phyloP scores from a whole-genome alignment of 106 monocot species.

The Allium sativum region DNA sequence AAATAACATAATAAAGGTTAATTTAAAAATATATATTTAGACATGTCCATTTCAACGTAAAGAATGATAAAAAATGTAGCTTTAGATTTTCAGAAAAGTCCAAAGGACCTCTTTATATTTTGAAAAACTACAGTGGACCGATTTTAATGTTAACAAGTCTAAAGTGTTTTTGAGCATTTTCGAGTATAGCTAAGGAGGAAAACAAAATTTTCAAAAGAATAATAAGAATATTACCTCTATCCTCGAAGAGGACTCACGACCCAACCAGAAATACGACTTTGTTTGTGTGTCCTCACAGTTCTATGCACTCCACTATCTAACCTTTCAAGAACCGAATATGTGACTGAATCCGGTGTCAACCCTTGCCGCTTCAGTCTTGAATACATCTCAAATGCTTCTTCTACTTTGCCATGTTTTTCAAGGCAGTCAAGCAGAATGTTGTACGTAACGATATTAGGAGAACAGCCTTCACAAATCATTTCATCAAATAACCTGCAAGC shows the following conservation, averaged over 20 bases:
- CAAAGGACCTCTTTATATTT: too few species aligned
- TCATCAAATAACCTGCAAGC: constrained; percentile 87
- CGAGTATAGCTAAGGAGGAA: too few species aligned
- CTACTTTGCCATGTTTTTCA: constrained; percentile 57
- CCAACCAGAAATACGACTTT: constrained; percentile 57
- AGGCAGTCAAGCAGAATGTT: constrained; percentile 93
- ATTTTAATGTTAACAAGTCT: too few species aligned
- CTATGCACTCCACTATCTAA: constrained; percentile 43
- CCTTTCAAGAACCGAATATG: constrained; percentile 66
- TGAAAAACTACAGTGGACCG: too few species aligned
- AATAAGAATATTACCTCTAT: too few species aligned
- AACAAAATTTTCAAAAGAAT: too few species aligned
- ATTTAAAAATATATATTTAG: too few species aligned
- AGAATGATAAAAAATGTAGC: too few species aligned
- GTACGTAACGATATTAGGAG: constrained; percentile 92
- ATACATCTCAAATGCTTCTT: constrained; percentile 65
- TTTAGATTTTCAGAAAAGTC: too few species aligned
- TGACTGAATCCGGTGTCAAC: constrained; percentile 78
- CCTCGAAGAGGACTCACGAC: constrained; percentile 77
- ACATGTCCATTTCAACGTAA: too few species aligned
- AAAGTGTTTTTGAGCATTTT: too few species aligned
- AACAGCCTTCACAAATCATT: constrained; percentile 73
- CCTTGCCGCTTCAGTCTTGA: constrained; percentile 58
- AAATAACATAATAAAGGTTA: too few species aligned
- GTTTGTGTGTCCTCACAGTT: constrained; percentile 33